phyloP scores from a whole-genome alignment of 345 rosid genomes.

The Capsella bursapastoris region DNA sequence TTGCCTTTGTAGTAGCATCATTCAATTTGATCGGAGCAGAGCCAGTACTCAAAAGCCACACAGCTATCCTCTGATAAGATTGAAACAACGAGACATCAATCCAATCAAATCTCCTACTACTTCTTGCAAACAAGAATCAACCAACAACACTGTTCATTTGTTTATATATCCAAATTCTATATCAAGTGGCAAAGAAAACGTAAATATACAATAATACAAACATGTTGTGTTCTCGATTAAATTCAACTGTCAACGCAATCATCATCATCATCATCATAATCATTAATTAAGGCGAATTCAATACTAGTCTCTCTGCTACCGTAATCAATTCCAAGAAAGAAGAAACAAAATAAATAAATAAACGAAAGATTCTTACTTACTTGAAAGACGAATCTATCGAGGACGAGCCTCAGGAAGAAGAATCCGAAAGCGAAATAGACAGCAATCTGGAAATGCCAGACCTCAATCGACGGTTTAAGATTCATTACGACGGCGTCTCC shows the following conservation, averaged over 20 bases:
- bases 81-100: slow-evolving; percentile 4
- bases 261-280: not conserved
- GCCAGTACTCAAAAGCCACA: slow-evolving; percentile 57
- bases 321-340: slow-evolving; percentile 13
- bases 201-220: no score
- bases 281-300: not conserved
- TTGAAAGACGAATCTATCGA: slow-evolving; percentile 81
- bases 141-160: not conserved
- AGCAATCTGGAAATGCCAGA: slow-evolving; percentile 61
- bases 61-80: slow-evolving; percentile 61
- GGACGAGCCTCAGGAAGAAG: slow-evolving; percentile 62
- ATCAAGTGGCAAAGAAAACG: not conserved
- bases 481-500: slow-evolving; percentile 31
- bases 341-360: no score
- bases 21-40: slow-evolving; percentile 53
- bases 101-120: not conserved
- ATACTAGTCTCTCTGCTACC: not conserved
- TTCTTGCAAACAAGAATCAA: not conserved
- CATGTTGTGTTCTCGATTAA: no score
- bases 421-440: slow-evolving; percentile 67
- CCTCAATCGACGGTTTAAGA: slow-evolving; percentile 41
- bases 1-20: slow-evolving; percentile 54
- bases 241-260: slow-evolving; percentile 14
- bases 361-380: slow-evolving; percentile 50
- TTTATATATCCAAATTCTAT: not conserved